phyloP scores from a whole-genome alignment of 257 asterid species.

The Solanum lignicaule region DNA sequence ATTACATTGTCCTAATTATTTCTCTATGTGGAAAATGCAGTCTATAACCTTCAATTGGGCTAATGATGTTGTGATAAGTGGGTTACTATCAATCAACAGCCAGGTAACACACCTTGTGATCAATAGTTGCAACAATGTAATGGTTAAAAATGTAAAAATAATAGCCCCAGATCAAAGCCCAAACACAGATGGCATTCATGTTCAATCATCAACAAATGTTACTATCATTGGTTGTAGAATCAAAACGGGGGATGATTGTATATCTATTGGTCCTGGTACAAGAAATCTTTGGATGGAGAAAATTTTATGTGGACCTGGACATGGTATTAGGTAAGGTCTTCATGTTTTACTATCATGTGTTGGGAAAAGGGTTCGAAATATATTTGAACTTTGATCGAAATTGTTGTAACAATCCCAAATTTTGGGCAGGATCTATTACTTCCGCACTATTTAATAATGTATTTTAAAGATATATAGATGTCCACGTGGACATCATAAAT shows the following conservation, averaged over 20 bases:
- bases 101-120: constrained; percentile 50
- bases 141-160: constrained; percentile 30
- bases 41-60: constrained; percentile 53
- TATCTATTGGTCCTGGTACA: constrained; percentile 64
- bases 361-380: no score
- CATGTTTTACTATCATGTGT: background rate
- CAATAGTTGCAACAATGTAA: constrained; percentile 55
- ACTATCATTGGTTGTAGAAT: constrained; percentile 23
- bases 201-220: constrained; percentile 43
- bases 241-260: constrained; percentile 55
- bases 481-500: no score
- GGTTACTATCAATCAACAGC: constrained; percentile 52
- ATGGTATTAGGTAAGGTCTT: constrained; percentile 43
- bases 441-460: no score
- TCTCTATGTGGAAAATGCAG: constrained; percentile 19
- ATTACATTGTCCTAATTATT: background rate
- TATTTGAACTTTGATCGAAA: no score
- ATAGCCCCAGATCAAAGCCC: constrained; percentile 51
- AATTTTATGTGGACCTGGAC: constrained; percentile 68
- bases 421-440: no score
- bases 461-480: no score
- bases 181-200: constrained; percentile 61
- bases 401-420: no score
- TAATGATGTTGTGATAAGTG: constrained; percentile 30
- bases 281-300: constrained; percentile 49